Base-by-base conservation (phyloP, 768 basidiomycete genomes). In the Termitomyces titanicus region DNA sequence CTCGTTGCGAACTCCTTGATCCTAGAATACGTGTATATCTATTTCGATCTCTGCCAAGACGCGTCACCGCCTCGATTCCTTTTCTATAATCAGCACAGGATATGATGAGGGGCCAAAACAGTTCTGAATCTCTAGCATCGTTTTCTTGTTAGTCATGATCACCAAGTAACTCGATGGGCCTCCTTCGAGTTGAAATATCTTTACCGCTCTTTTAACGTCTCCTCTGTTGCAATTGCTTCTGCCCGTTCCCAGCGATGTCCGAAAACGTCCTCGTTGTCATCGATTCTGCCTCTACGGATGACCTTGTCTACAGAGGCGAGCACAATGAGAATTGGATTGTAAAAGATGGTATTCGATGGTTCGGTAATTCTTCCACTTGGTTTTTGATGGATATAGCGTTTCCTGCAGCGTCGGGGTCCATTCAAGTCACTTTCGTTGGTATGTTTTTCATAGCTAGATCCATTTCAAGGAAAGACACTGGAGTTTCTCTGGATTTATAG, bases 341-440 rank as follows among this genome's bases (percentile, higher is more conserved):
- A 9, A 13, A 54, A 22, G 24, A 4, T 22, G 31, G 38, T 15
- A 0, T 10, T 9, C 27, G 24, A 3, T 54, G 35, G 46, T 54
- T 48, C 20, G 33, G n/a, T 4, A 24, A 47, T 20, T 17, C 45
- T 20, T 39, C 29, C 3, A 27, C 44, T 11, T 52, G 40, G 51
- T 40, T 40, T 37, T 27, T 34, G 13, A 15, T 15, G 29, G 27
- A 10, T 24, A 27, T 25, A 47, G 27, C 20, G 40, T 40, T 40
- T 37, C n/a, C 45, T 11, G 13, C 11, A 18, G 17, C 35, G 25
- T 27, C 35, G 10, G 46, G 39, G 18, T 47, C 46, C 4, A 7
- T 54, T 22, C 12, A 48, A 12, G 24, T 48, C 31, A 54, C 47
- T 2, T 54, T 54, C 33, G 42, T 12, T 25, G 53, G 53, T 54